These are phyloP conservation scores for Heliocybe sulcata DNA, from an alignment of 1,284 basidiomycete species.

Conservation along the genomic window DNA sequence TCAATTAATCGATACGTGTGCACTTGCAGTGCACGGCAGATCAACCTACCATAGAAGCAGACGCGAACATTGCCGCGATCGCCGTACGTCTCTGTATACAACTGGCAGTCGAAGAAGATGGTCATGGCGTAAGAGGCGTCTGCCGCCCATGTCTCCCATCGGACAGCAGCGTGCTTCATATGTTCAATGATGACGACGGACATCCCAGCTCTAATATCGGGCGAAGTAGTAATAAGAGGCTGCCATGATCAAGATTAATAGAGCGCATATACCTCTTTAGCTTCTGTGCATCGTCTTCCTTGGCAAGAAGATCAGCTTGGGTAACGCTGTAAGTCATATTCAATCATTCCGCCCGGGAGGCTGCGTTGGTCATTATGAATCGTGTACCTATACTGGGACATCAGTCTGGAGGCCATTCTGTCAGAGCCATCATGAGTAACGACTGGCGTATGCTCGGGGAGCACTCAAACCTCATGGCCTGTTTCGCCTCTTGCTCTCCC, in stretches of 20 bases:
- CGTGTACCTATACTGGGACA: conserved; percentile 12
- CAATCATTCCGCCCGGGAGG: neutral
- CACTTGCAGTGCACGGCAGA: neutral
- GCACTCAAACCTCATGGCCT: conserved; percentile 8
- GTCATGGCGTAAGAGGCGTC: conserved; percentile 5
- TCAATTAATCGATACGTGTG: neutral
- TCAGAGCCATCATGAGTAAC: neutral
- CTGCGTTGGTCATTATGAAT: neutral
- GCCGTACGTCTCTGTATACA: conserved; percentile 7
- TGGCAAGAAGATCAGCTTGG: conserved; percentile 11
- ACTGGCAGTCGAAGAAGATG: conserved; percentile 12
- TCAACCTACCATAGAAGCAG: neutral
- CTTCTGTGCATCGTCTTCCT: conserved; percentile 9
- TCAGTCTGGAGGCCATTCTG: conserved; percentile 12
- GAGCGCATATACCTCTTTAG: conserved; percentile 7
- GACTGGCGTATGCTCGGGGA: neutral
- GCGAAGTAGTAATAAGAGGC: neutral
- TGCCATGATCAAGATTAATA: too few relatives aligned
- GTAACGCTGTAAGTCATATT: conserved; percentile 8
- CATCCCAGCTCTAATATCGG: neutral
- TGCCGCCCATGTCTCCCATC: conserved; percentile 7
- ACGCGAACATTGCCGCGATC: neutral
- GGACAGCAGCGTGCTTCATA: conserved; percentile 1
- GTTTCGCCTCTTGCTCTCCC: conserved; percentile 11
- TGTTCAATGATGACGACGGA: conserved; percentile 8